phyloP scores from a whole-genome alignment of 192 early-diverging fungal species.

The Phlyctochytrium bullatum region DNA sequence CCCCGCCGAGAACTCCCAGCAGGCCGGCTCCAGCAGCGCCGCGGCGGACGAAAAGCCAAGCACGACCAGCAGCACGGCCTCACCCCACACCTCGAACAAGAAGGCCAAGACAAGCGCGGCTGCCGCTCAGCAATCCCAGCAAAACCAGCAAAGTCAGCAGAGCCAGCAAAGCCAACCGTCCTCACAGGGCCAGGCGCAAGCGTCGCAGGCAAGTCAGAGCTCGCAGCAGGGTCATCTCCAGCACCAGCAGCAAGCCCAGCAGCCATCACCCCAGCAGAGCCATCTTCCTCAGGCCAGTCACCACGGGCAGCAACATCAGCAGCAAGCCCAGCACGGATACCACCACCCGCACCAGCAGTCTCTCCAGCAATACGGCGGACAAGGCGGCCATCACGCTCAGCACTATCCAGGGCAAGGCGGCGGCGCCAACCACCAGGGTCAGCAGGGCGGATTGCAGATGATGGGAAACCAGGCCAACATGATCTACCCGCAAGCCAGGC shows the following conservation, averaged over 20 bases:
- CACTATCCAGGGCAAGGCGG: too few species aligned
- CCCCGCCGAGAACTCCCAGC: background rate
- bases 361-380: background rate
- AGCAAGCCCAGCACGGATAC: background rate
- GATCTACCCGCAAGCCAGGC: too few species aligned
- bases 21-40: background rate
- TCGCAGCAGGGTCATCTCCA: background rate
- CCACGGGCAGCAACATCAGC: background rate
- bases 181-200: background rate
- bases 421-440: too few species aligned
- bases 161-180: constrained; percentile 8
- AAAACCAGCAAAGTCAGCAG: constrained; percentile 16
- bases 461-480: too few species aligned
- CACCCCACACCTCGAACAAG: constrained; percentile 15
- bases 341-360: background rate
- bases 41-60: background rate
- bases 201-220: background rate
- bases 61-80: background rate
- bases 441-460: too few species aligned
- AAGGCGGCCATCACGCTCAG: background rate
- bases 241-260: background rate
- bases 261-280: too few species aligned
- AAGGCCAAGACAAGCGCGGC: constrained; percentile 26
- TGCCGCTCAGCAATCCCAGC: constrained; percentile 22
- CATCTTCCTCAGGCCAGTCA: background rate